Evolutionary conservation across 2,329 filamentous ascomycete species (phyloP).

Genomic region (Paradendryphiella salina): DNA sequence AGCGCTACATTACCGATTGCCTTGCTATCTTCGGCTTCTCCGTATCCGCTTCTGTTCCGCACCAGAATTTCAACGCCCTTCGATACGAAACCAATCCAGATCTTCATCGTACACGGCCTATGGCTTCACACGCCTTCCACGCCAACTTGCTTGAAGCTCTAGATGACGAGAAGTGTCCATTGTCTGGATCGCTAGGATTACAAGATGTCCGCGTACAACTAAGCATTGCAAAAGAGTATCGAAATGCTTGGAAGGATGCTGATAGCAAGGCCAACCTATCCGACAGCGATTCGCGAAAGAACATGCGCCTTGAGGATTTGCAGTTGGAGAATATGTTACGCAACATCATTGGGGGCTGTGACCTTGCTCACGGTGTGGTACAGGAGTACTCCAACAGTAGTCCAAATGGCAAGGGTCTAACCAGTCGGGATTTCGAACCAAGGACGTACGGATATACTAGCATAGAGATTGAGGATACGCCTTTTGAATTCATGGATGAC

Average conservation of each 20-base stretch:
- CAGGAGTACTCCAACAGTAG: conserved; percentile 14
- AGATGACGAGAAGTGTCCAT: conserved; percentile 59
- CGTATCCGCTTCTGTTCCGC: conserved; percentile 44
- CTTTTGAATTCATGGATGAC: conserved; percentile 43
- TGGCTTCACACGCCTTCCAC: conserved; percentile 62
- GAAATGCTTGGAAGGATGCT: conserved; percentile 73
- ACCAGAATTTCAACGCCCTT: conserved; percentile 39
- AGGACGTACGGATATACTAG: conserved; percentile 6
- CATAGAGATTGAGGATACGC: conserved; percentile 30
- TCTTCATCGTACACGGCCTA: conserved; percentile 23
- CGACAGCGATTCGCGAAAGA: conserved; percentile 29
- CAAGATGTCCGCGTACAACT: conserved; percentile 63
- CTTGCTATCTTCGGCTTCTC: conserved; percentile 65
- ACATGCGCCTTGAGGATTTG: conserved; percentile 60
- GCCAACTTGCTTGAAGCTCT: conserved; percentile 69
- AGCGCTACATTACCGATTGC: conserved; percentile 69
- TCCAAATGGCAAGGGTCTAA: conserved; percentile 14
- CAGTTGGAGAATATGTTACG: conserved; percentile 64
- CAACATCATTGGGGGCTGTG: conserved; percentile 62
- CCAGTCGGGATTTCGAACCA: conserved; percentile 30
- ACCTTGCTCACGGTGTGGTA: conserved; percentile 57
- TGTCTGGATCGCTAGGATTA: conserved; percentile 59
- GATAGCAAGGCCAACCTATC: conserved; percentile 48
- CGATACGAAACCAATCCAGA: conserved; percentile 38
- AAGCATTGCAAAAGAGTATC: conserved; percentile 67